Base-by-base conservation (phyloP, 2,329 filamentous ascomycete genomes). In the Alternaria sp. region DNA sequence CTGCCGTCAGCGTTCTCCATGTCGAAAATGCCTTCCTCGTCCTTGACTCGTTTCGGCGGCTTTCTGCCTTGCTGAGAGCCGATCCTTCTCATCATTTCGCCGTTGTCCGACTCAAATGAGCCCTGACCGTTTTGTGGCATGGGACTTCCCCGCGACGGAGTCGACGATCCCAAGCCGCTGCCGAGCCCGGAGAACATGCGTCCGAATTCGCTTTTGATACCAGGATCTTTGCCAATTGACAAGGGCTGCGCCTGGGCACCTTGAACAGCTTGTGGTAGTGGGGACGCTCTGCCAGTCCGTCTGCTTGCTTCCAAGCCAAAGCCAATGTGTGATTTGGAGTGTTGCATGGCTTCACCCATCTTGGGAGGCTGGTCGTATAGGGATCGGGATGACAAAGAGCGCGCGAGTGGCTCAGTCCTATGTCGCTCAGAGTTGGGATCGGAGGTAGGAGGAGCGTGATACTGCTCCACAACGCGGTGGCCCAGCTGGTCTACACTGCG, bases 131-230 rank as follows among this genome's bases (percentile, higher is more conserved):
- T 72, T 32, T 78, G 75, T 16, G 75, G 75, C 69, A 80, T 84
- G 1, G 85, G 85, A 66, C 84, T 86, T 30, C 81, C 77, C 34
- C 80, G 79, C 55, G 85, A 82, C 12, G 86, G 87, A 8, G 86
- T 89, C 2, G 84, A 81, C 11, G 81, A 81, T 30, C 87, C 87
- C 18, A 90, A 83, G 36, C 89, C 89, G 76, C 87, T 89, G 16
- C 89, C 94, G 67, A 98, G 93, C n/a, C 94, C 94, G 18, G 92
- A 93, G 80, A 97, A 97, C 85, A 97, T 97, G 64, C 93, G 90
- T 28, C 94, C 94, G 76, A 97, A 94, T 76, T 97, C 94, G 75
- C 90, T 96, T 83, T 97, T 97, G 74, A 97, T 97, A 44, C 91
- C 91, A 11, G 93, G 91, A 76, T 97, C 93, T 16, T 90, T 91